A percentile compares a stretch with the other conserved stretches of the same genome.
Conservation (phyloP, 345 rosid genomes). For the Linum trigynum region DNA sequence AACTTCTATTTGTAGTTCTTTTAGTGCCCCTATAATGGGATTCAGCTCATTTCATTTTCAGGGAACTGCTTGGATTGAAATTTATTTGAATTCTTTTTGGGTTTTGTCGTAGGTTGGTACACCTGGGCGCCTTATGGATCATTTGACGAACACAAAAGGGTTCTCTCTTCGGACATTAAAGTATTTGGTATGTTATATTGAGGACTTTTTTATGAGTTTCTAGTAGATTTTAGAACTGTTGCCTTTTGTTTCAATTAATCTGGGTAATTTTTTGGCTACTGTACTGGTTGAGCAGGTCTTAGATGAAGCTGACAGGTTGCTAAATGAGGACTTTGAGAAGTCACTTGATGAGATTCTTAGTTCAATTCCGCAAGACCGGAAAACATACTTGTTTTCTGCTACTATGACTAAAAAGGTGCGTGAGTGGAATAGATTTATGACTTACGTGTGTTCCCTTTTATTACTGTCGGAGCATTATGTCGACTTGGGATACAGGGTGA, state of each 20-base stretch:
- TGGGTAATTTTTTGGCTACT: neutral
- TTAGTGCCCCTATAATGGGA: too few relatives aligned
- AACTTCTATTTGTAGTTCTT: too few relatives aligned
- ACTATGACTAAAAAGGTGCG: constrained; percentile 93
- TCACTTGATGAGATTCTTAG: constrained; percentile 70
- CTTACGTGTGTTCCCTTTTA: neutral
- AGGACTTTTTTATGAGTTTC: neutral
- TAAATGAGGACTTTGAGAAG: constrained; percentile 93
- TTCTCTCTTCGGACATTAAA: constrained; percentile 70
- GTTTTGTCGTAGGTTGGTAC: constrained; percentile 60
- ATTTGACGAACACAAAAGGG: constrained; percentile 76
- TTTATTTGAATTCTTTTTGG: too few relatives aligned
- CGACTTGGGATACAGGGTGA: neutral
- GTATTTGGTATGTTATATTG: constrained; percentile 53
- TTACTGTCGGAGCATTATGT: neutral
- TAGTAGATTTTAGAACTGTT: too few relatives aligned
- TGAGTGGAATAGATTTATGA: neutral
- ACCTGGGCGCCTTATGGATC: constrained; percentile 92
- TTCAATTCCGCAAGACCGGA: constrained; percentile 57
- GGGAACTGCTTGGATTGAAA: too few relatives aligned
- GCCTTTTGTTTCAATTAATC: too few relatives aligned
- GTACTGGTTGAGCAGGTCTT: constrained; percentile 48
- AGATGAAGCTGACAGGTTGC: constrained; percentile 92
- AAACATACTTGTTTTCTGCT: constrained; percentile 87
- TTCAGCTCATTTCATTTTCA: too few relatives aligned